Conservation (phyloP, 805 yeast species). For the Starmerella apicola region DNA sequence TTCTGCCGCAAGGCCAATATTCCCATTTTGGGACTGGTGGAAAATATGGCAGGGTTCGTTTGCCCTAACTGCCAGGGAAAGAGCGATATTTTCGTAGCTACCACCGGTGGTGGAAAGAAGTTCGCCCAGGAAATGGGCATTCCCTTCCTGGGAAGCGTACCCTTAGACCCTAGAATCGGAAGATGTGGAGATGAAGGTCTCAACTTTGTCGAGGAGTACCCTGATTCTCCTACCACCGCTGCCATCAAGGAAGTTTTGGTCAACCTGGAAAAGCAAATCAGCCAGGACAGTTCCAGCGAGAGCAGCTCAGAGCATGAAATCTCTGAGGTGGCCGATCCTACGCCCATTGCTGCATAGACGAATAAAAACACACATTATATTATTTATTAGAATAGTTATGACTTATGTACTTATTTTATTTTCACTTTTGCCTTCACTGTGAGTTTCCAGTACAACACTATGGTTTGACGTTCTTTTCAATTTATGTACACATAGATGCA, state of each 20-base stretch:
- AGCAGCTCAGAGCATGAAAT: too few species aligned
- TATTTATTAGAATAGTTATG: too few species aligned
- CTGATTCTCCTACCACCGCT: slow-evolving; percentile 85
- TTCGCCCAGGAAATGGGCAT: slow-evolving; percentile 68
- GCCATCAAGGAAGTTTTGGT: slow-evolving; percentile 72
- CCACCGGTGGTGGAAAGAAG: slow-evolving; percentile 91
- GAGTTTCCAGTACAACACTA: too few species aligned
- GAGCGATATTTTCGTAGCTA: slow-evolving; percentile 80
- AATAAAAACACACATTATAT: too few species aligned
- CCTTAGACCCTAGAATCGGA: slow-evolving; percentile 92
- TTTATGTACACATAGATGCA: too few species aligned
- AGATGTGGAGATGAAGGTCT: slow-evolving; percentile 76
- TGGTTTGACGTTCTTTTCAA: too few species aligned
- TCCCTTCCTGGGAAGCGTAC: slow-evolving; percentile 81
- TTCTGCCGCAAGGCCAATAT: slow-evolving; percentile 88
- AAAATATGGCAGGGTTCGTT: slow-evolving; percentile 97
- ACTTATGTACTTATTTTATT: too few species aligned
- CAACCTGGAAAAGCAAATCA: slow-evolving; percentile 17
- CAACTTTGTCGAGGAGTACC: slow-evolving; percentile 61
- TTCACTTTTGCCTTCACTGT: too few species aligned
- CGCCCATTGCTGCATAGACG: too few species aligned
- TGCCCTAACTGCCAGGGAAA: slow-evolving; percentile 90
- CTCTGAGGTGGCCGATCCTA: too few species aligned
- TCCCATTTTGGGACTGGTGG: slow-evolving; percentile 77
- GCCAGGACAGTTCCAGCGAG: too few species aligned